A percentile compares a stretch with the other conserved stretches of the same genome.
Evolutionary conservation across 495 filamentous ascomycete species (phyloP).

Genomic region (Elaphomyces granulatus): DNA sequence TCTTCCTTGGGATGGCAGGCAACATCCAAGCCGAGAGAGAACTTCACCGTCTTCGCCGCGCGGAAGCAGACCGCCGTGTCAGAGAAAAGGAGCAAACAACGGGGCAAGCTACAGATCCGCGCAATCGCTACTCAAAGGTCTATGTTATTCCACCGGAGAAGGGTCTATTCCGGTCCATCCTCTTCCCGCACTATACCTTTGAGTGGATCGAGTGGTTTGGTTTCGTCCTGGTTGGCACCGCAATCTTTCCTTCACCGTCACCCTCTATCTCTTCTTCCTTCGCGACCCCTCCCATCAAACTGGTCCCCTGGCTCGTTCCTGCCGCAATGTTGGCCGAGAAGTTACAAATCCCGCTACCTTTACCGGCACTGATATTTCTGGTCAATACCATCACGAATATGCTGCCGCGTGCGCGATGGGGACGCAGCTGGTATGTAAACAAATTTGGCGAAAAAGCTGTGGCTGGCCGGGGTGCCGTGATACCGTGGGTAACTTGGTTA

Average conservation of each 20-base stretch:
- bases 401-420: conserved; percentile 74
- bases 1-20: conserved; percentile 52
- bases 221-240: conserved; percentile 53
- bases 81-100: conserved; percentile 18
- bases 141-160: conserved; percentile 80
- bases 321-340: conserved; percentile 32
- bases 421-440: conserved; percentile 74
- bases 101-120: conserved; percentile 14
- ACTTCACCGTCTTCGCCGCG: conserved; percentile 43
- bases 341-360: conserved; percentile 19
- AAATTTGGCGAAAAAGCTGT: conserved; percentile 74
- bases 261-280: conserved; percentile 1
- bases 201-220: conserved; percentile 97
- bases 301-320: conserved; percentile 39
- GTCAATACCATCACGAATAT: conserved; percentile 80
- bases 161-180: conserved; percentile 65
- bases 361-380: conserved; percentile 67
- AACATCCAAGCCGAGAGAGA: conserved; percentile 69
- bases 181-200: conserved; percentile 85
- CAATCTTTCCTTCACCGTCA: conserved; percentile 12
- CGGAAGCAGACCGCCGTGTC: conserved; percentile 22
- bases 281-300: conserved; percentile 12
- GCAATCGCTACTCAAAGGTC: conserved; percentile 49
- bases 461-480: conserved; percentile 59
- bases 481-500: conserved; percentile 51